phyloP scores from a whole-genome alignment of 1,284 basidiomycete genomes.

The Inonotus hispidus region DNA sequence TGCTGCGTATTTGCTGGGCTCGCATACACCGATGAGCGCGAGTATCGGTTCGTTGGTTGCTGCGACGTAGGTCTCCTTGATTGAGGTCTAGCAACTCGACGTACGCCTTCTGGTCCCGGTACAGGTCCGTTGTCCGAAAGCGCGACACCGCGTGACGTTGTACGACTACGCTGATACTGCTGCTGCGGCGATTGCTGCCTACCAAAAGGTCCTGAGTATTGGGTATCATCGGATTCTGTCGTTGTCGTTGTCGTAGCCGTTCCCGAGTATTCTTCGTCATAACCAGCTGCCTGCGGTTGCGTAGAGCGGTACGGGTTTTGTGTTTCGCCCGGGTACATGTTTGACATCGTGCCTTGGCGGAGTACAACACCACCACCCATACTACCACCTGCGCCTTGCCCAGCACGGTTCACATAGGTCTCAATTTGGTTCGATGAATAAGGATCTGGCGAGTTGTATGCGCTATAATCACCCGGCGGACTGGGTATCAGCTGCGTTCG shows the following conservation, averaged over 20 bases:
- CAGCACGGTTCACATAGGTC: constrained; percentile 37
- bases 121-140: constrained; percentile 78
- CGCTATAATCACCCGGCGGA: constrained; percentile 41
- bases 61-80: constrained; percentile 51
- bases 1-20: neutral
- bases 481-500: constrained; percentile 53
- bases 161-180: constrained; percentile 24
- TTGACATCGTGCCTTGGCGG: constrained; percentile 35
- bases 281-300: constrained; percentile 33
- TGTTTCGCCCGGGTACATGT: constrained; percentile 44
- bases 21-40: constrained; percentile 42
- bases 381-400: constrained; percentile 23
- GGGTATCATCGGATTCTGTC: constrained; percentile 14
- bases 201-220: constrained; percentile 3
- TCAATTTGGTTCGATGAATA: constrained; percentile 31
- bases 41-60: constrained; percentile 64
- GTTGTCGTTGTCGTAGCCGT: constrained; percentile 18
- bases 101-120: constrained; percentile 66
- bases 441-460: constrained; percentile 24
- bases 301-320: constrained; percentile 45
- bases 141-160: constrained; percentile 54
- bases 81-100: constrained; percentile 58
- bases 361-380: constrained; percentile 35
- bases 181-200: constrained; percentile 25
- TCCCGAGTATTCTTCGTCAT: constrained; percentile 32